Evolutionary conservation across 1,139 yeast species (phyloP).

Genomic region (Hyphopichia buzzinii): DNA sequence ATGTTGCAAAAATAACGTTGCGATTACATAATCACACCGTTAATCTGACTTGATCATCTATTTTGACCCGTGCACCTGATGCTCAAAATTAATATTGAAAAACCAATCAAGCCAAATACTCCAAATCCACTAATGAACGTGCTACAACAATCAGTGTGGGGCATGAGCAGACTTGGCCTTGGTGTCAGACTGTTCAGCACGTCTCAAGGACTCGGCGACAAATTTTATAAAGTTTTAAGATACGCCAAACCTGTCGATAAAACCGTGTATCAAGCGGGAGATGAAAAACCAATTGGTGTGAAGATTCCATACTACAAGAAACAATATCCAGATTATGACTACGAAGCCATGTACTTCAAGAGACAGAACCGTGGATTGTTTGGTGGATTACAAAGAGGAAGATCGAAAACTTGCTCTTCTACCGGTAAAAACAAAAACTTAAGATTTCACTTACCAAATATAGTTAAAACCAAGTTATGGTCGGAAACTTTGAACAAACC

Average conservation of each 20-base stretch:
- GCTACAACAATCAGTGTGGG: neutral
- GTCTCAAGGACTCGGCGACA: slow-evolving; percentile 12
- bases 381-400: slow-evolving; percentile 82
- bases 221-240: slow-evolving; percentile 40
- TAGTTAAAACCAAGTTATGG: slow-evolving; percentile 74
- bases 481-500: slow-evolving; percentile 68
- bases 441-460: slow-evolving; percentile 81
- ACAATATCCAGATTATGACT: slow-evolving; percentile 75
- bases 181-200: neutral
- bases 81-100: too few species aligned
- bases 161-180: neutral
- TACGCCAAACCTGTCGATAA: slow-evolving; percentile 39
- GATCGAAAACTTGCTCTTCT: slow-evolving; percentile 79
- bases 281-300: slow-evolving; percentile 26
- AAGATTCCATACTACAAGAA: slow-evolving; percentile 48
- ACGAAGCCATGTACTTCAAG: slow-evolving; percentile 73
- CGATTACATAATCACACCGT: too few species aligned
- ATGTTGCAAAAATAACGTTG: too few species aligned
- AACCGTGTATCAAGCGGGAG: slow-evolving; percentile 37
- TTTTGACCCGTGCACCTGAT: too few species aligned
- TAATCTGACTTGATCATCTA: too few species aligned
- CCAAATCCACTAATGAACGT: too few species aligned
- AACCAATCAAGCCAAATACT: too few species aligned
- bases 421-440: slow-evolving; percentile 66
- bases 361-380: slow-evolving; percentile 84